Conservation (phyloP, 495 filamentous ascomycete genomes). For the Rusavskia elegans region DNA sequence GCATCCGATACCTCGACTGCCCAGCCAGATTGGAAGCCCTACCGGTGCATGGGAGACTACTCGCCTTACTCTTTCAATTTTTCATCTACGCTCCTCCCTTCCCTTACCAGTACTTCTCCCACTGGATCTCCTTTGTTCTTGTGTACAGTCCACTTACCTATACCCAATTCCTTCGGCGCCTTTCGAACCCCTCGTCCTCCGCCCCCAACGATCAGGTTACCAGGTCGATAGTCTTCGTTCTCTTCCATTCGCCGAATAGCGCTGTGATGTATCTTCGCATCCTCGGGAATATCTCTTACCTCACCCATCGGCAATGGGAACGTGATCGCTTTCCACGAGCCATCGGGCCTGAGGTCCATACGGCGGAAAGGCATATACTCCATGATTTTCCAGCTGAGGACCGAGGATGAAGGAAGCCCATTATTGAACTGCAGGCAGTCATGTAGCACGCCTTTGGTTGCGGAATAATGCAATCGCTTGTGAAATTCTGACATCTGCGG, state of each 20-base stretch:
- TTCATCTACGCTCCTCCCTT: slow-evolving; percentile 8
- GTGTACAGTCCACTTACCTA: slow-evolving; percentile 58
- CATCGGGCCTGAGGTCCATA: slow-evolving; percentile 62
- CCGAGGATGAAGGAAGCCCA: slow-evolving; percentile 39
- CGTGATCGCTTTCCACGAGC: slow-evolving; percentile 65
- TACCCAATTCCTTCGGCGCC: slow-evolving; percentile 47
- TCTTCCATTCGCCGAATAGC: slow-evolving; percentile 59
- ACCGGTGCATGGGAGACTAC: not conserved
- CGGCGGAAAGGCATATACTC: slow-evolving; percentile 73
- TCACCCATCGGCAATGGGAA: slow-evolving; percentile 73
- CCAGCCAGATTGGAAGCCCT: too few species aligned
- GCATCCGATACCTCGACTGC: too few species aligned
- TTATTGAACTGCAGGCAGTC: slow-evolving; percentile 57
- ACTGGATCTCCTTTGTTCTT: slow-evolving; percentile 46
- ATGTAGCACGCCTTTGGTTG: slow-evolving; percentile 49
- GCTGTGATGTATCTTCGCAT: slow-evolving; percentile 54
- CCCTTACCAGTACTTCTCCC: slow-evolving; percentile 43
- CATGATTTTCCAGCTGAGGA: slow-evolving; percentile 68
- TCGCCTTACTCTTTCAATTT: not conserved
- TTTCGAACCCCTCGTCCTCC: slow-evolving; percentile 52
- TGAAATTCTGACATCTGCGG: slow-evolving; percentile 26
- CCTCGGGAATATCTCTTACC: slow-evolving; percentile 60
- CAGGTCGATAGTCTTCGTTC: slow-evolving; percentile 52
- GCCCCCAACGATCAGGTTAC: slow-evolving; percentile 68
- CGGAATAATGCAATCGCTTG: slow-evolving; percentile 38